Evolutionary conservation across 306 rosid genomes (phyloP), one percentile per base, ranked within the genome.

Genomic region (Biancaea sappan): DNA sequence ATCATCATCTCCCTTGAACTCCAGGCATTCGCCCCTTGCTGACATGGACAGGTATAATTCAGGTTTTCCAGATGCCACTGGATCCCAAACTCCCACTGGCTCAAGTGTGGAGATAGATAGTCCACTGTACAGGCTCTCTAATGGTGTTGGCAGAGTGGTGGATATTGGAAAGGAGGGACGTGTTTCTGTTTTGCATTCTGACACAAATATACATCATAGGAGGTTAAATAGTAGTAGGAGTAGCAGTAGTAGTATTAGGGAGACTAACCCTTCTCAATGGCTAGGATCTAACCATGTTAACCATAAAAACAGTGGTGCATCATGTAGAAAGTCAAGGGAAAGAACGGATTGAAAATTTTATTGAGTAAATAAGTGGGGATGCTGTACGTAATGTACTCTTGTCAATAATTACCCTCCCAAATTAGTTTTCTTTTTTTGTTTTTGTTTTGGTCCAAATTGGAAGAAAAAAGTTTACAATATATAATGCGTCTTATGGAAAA

Each of bases 1-100:
- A 1, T 84, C 85, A 54, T 80, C 87, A 13, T 87, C 97, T 32
- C 96, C 92, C 62, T 7, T 75, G 73, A 77, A 74, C 74, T 80
- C 64, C 10, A 76, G 77, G 76, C 91, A 65, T 81, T 88, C 97
- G 0, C 86, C 84, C 13, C 85, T 84, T 60, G 82, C 97, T 26
- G 81, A 91, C 73, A 76, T 69, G 73, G 88, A 85, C 77, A 83
- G 79, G 65, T 75, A 84, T 8, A 80, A 80, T 73, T 84, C 92
- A 52, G 81, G 79, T 71, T 82, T 79, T 79, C 77, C 79, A 3
- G 72, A 76, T 57, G 71, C 77, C 24, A 25, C 54, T 15, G 77
- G 78, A n/a, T 63, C 52, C 67, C 75, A n/a, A 64, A 43, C 76
- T 58, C 75, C 71, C 53, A 24, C 79, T 8, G 57, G 60, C 64